Evolutionary conservation across 495 filamentous ascomycete species (phyloP).

Genomic region (Hapsidospora chrysogenum): DNA sequence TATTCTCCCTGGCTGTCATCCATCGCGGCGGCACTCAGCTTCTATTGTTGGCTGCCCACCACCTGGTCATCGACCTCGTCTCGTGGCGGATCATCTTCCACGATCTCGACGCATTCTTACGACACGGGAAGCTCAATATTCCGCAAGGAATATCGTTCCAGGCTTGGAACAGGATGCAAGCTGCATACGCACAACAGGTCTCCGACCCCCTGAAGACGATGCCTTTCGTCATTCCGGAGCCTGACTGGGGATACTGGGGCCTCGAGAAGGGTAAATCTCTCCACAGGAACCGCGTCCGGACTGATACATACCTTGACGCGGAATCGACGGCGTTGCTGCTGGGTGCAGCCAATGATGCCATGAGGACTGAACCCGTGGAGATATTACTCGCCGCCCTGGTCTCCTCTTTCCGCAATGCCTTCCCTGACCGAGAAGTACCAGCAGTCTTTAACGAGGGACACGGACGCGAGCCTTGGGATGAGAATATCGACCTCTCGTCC

Average conservation of each 20-base stretch:
- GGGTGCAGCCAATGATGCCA: slow-evolving; percentile 21
- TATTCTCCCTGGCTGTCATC: slow-evolving; percentile 24
- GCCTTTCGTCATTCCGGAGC: slow-evolving; percentile 15
- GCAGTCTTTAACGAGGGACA: slow-evolving; percentile 35
- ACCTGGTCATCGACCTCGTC: slow-evolving; percentile 51
- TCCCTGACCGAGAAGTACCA: slow-evolving; percentile 35
- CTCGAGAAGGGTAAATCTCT: slow-evolving; percentile 14
- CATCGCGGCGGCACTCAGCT: slow-evolving; percentile 24
- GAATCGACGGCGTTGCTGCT: slow-evolving; percentile 26
- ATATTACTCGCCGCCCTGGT: slow-evolving; percentile 31
- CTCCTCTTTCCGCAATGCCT: slow-evolving; percentile 30
- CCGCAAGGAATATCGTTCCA: slow-evolving; percentile 39
- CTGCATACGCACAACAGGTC: slow-evolving; percentile 10
- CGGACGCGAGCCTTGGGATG: slow-evolving; percentile 19
- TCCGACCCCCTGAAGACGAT: slow-evolving; percentile 9
- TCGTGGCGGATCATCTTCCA: slow-evolving; percentile 54
- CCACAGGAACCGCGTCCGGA: slow-evolving; percentile 6
- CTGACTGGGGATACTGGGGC: slow-evolving; percentile 29
- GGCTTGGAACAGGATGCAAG: slow-evolving; percentile 38
- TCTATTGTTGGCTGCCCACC: slow-evolving; percentile 47
- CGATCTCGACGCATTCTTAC: slow-evolving; percentile 46
- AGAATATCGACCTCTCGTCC: slow-evolving; percentile 22
- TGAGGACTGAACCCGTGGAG: slow-evolving; percentile 28
- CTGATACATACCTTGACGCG: slow-evolving; percentile 28
- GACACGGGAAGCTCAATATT: slow-evolving; percentile 24